Percentiles rank a stretch among this genome's conserved stretches.
These are phyloP conservation scores for Chalciporus chontae DNA, from an alignment of 768 basidiomycete species.

Conservation along the genomic window DNA sequence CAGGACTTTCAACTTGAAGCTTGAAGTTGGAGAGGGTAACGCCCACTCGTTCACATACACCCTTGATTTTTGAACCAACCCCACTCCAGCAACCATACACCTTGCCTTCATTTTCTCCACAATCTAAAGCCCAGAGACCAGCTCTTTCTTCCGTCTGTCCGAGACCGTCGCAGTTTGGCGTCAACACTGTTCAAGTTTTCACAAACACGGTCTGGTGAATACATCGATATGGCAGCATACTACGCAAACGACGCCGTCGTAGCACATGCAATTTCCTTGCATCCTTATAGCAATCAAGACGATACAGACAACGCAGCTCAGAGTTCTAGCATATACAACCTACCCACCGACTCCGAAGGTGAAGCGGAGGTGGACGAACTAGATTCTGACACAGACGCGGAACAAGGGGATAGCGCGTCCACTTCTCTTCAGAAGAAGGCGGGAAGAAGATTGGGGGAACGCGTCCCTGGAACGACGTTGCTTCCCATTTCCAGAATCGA, in stretches of 20 bases:
- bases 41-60: slow-evolving; percentile 21
- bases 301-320: slow-evolving; percentile 23
- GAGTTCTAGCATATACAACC: slow-evolving; percentile 28
- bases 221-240: slow-evolving; percentile 30
- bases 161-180: slow-evolving; percentile 3
- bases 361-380: slow-evolving; percentile 34
- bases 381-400: slow-evolving; percentile 32
- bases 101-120: slow-evolving; percentile 8
- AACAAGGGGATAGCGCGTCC: slow-evolving; percentile 25
- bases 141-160: slow-evolving; percentile 3
- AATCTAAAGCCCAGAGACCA: slow-evolving; percentile 1
- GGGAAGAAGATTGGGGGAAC: slow-evolving; percentile 34
- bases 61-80: slow-evolving; percentile 19
- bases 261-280: slow-evolving; percentile 31
- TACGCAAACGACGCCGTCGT: slow-evolving; percentile 27
- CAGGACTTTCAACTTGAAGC: too few species aligned
- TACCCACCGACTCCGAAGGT: slow-evolving; percentile 33
- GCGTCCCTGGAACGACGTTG: slow-evolving; percentile 62
- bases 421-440: slow-evolving; percentile 22
- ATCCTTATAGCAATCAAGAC: slow-evolving; percentile 28
- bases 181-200: slow-evolving; percentile 4
- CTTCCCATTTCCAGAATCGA: slow-evolving; percentile 67
- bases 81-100: slow-evolving; percentile 10
- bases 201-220: slow-evolving; percentile 10
- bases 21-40: slow-evolving; percentile 6